Percentiles rank a stretch among this genome's conserved stretches.
Evolutionary conservation across 1,284 basidiomycete genomes (phyloP).

Genomic region (Fomitopsis palustris): DNA sequence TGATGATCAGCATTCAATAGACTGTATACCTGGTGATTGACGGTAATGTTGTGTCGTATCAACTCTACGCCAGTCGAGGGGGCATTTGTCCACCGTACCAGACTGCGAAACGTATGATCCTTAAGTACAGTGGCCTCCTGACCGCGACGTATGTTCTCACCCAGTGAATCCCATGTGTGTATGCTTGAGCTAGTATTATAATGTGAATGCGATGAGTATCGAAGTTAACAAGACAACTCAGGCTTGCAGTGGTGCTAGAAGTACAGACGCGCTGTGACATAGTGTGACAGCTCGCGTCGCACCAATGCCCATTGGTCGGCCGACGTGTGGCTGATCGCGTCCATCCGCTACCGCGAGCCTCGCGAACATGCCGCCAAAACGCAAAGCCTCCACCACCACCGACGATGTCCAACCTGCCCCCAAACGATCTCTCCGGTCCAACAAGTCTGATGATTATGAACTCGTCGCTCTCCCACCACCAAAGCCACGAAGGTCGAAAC

Average conservation of each 20-base stretch:
- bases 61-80: slow-evolving; percentile 65
- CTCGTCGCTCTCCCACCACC: neutral
- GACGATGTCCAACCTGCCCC: slow-evolving; percentile 15
- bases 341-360: neutral
- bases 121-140: too few relatives aligned
- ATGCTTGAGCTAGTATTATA: neutral
- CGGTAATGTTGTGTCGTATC: slow-evolving; percentile 61
- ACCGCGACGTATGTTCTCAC: neutral
- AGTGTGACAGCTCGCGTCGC: slow-evolving; percentile 5
- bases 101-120: slow-evolving; percentile 31
- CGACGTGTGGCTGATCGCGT: neutral
- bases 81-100: slow-evolving; percentile 78
- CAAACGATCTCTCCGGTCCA: slow-evolving; percentile 21
- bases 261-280: neutral
- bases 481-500: neutral
- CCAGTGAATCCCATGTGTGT: slow-evolving; percentile 15
- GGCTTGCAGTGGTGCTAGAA: neutral
- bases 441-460: neutral
- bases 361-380: slow-evolving; percentile 43
- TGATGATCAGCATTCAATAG: slow-evolving; percentile 3
- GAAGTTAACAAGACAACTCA: neutral
- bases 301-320: neutral
- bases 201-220: neutral
- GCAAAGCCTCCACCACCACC: slow-evolving; percentile 33
- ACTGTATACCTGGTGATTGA: slow-evolving; percentile 60